Base-by-base conservation (phyloP, 1,284 basidiomycete genomes). In the Cystobasidiaceae sp. region DNA sequence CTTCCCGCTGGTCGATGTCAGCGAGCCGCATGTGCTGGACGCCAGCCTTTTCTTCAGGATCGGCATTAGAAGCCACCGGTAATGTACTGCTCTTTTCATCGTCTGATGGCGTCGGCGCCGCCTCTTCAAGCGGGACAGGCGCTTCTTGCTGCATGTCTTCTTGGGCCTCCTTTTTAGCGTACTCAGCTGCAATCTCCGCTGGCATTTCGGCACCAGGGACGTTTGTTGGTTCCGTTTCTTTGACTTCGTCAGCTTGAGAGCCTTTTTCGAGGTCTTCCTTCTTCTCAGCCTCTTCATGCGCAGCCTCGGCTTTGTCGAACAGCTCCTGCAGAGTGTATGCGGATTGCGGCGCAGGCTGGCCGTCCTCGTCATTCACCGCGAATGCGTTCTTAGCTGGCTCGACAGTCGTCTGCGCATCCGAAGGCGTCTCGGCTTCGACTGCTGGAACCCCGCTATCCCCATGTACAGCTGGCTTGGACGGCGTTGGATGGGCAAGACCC, bases 311-410 rank as follows among this genome's bases (percentile, higher is more conserved):
- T 33, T 64, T 51, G 21, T 51, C 51, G 25, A 45, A 56, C 21
- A 64, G 50, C 43, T 55, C 61, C 5, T 51, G 28, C 27, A 34
- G 33, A 37, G 23, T 37, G 15, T 54, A 51, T n/a, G 25, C 41
- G 25, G 46, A 51, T 25, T 64, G 51, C 1, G 61, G 61, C 21
- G 61, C 61, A 17, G 27, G 51, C 11, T 51, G 51, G n/a, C 39
- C 49, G 9, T 55, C 61, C 8, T 64, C 30, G 19, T 56, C 52
- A n/a, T 55, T 52, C 30, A 56, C 39, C 21, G 60, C 60, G 19
- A 64, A 64, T 6, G 61, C 61, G 21, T 64, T 44, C 51, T 56
- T 55, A 23, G 51, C 61, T 21, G 61, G 61, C 43, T 64, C 51
- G 32, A 64, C 48, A 21, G 51, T 51, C 15, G 46, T 50, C n/a